Conservation (phyloP, 1,284 basidiomycete species). For the Puccinia novopanici region DNA sequence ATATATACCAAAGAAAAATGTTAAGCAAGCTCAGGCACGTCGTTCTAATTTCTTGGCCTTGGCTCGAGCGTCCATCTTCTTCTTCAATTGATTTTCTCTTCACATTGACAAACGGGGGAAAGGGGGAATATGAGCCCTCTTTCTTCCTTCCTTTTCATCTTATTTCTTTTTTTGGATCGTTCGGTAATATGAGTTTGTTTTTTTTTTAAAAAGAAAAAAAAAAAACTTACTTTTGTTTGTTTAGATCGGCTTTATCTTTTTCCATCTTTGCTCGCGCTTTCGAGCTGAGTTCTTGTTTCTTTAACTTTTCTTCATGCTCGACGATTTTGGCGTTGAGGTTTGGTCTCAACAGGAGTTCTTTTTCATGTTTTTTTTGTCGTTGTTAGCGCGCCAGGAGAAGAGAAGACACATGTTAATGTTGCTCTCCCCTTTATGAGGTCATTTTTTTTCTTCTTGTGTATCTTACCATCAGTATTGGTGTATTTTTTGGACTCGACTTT, state of each 20-base stretch:
- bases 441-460: not conserved
- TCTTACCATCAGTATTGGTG: slow-evolving; percentile 11
- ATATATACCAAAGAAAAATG: no score
- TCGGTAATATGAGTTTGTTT: no score
- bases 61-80: slow-evolving; percentile 43
- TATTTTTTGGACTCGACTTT: slow-evolving; percentile 46
- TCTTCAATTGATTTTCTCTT: slow-evolving; percentile 43
- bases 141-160: not conserved
- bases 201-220: no score
- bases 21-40: slow-evolving; percentile 30
- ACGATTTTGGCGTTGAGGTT: slow-evolving; percentile 40
- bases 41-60: slow-evolving; percentile 42
- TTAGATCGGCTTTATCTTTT: slow-evolving; percentile 48
- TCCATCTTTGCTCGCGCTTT: slow-evolving; percentile 29
- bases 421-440: not conserved
- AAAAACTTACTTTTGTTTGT: slow-evolving; percentile 32
- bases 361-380: no score
- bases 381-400: not conserved
- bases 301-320: slow-evolving; percentile 41
- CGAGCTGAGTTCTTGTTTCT: slow-evolving; percentile 15
- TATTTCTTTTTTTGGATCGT: not conserved
- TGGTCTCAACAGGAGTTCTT: slow-evolving; percentile 39
- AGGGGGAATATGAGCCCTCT: not conserved
- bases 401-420: not conserved
- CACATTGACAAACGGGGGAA: not conserved